Conservation (phyloP, 257 asterid species). For the Solanum rostratum region DNA sequence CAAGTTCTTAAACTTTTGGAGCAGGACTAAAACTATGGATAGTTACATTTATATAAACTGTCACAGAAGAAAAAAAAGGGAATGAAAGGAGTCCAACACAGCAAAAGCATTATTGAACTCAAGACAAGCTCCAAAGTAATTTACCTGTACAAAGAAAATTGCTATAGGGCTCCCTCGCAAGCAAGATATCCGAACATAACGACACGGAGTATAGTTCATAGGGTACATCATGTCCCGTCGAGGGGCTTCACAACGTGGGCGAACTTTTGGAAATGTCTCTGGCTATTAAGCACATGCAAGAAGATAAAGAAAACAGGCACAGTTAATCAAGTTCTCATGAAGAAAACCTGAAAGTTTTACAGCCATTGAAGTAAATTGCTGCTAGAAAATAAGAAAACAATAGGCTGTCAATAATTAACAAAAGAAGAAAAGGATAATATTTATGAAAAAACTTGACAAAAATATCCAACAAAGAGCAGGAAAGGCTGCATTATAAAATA, state of each 20-base stretch:
- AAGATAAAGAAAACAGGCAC: conserved; percentile 6
- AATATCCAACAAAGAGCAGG: not conserved
- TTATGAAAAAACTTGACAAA: not conserved
- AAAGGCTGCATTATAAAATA: not conserved
- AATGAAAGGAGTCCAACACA: not conserved
- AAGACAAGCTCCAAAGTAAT: not conserved
- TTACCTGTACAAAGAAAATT: conserved; percentile 84
- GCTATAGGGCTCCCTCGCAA: conserved; percentile 98
- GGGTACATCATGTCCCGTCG: conserved; percentile 89
- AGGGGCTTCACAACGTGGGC: conserved; percentile 98
- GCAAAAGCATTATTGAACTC: not conserved
- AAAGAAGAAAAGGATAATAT: not conserved
- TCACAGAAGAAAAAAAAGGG: not conserved
- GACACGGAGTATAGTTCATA: conserved; percentile 82
- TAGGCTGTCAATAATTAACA: not conserved
- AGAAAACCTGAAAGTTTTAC: not conserved
- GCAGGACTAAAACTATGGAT: not conserved
- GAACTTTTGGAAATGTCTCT: conserved; percentile 82
- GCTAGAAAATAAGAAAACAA: not conserved
- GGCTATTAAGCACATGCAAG: conserved; percentile 44
- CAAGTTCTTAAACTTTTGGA: not conserved
- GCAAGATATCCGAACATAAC: conserved; percentile 89
- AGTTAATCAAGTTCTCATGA: not conserved
- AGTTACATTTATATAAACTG: not conserved
- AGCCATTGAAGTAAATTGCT: not conserved